Percentiles rank a stretch among this genome's conserved stretches.
phyloP scores from a whole-genome alignment of 164 flowering plant species.

The Amborella trichopoda region DNA sequence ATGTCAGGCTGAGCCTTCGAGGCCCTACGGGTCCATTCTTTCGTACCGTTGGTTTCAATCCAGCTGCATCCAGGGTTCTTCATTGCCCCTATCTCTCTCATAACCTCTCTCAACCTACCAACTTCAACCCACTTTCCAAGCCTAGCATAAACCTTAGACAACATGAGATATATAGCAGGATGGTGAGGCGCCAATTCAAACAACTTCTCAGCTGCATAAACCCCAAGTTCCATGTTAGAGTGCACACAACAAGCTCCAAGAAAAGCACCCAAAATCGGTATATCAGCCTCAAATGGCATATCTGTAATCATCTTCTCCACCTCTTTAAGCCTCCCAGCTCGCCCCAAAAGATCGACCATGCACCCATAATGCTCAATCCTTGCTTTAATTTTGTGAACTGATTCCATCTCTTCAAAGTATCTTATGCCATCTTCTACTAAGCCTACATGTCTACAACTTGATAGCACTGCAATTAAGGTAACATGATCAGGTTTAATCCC shows the following conservation, averaged over 20 bases:
- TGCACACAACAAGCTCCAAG: conserved; percentile 24
- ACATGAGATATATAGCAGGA: conserved; percentile 43
- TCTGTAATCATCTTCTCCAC: conserved; percentile 14
- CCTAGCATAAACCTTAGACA: conserved; percentile 62
- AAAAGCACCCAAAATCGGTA: conserved; percentile 19
- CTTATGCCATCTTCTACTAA: conserved; percentile 13
- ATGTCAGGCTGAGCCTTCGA: too few species aligned
- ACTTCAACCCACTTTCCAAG: conserved; percentile 46
- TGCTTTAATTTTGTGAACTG: conserved; percentile 11
- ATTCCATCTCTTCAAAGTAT: conserved; percentile 17
- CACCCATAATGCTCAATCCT: conserved; percentile 21
- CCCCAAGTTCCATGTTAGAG: conserved; percentile 19
- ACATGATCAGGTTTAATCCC: conserved; percentile 18
- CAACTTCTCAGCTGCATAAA: conserved; percentile 20
- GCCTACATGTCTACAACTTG: conserved; percentile 27
- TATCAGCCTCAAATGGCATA: conserved; percentile 19
- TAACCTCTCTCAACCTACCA: conserved; percentile 29
- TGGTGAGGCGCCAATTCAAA: conserved; percentile 14
- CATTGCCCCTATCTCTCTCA: conserved; percentile 45
- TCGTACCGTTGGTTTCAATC: conserved; percentile 66
- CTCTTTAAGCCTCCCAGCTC: conserved; percentile 18
- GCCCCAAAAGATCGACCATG: conserved; percentile 27
- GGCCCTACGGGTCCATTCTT: too few species aligned
- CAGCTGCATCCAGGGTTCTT: conserved; percentile 73
- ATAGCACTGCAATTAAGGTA: conserved; percentile 19